Base-by-base conservation (phyloP, 2,329 filamentous ascomycete species). In the Zarea fungicola region DNA sequence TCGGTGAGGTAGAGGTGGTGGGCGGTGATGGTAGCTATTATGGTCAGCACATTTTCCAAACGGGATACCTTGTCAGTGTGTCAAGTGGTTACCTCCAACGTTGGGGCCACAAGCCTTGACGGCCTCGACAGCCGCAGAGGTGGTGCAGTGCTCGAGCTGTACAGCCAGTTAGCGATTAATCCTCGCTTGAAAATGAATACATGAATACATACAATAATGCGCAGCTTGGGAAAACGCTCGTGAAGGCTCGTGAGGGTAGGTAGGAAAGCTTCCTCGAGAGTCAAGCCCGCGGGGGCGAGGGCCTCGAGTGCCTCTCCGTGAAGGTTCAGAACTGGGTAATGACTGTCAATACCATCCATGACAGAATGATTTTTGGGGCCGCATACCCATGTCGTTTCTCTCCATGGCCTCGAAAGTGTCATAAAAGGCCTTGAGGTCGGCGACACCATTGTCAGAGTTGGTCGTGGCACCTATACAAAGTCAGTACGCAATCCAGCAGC, bases 331-430 rank as follows among this genome's bases (percentile, higher is more conserved):
- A 95, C 78, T 56, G 21, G 16, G 13, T n/a, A 5, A 46, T 25
- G 6, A 5, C 26, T n/a, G 9, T 8, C 31, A 34, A 34, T 34
- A 16, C 14, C 31, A n/a, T 11, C n/a, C 7, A 13, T 34, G 10
- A 11, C 31, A 8, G 14, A n/a, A n/a, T 16, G 31, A 8, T 16
- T 8, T 6, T 8, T 29, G 28, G 7, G 8, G 28, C 8, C 28
- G 6, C 22, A 11, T 18, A 39, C 47, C 61, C 63, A 96, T 74
- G 56, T 84, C 83, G 56, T 90, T 81, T 52, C 83, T 72, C 63
- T 96, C 86, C 91, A 97, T 96, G 55, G 88, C 87, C n/a, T 77
- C 79, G 62, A 97, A 95, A 13, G 92, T 87, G 6, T 82, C 80
- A 62, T 87, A 86, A 69, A 89, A 92, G 26, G 75, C 69, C 52